These are phyloP conservation scores for Chlamydomonas urium DNA, from an alignment of 139 green algal genomes.

Conservation along the genomic window DNA sequence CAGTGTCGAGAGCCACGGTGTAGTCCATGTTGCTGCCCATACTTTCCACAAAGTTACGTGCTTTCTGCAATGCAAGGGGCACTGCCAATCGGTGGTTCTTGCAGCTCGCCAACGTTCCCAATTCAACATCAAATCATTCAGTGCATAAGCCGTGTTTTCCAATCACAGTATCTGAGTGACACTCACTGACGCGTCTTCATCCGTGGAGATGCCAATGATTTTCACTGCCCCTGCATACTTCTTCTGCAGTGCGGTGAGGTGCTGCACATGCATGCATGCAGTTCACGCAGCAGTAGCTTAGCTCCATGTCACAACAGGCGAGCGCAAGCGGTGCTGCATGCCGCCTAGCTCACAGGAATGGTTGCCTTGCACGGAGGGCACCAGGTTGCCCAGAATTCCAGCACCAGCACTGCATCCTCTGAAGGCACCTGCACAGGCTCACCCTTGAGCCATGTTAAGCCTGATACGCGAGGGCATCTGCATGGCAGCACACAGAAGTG, in stretches of 20 bases:
- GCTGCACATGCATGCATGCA: conserved; percentile 14
- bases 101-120: too few relatives aligned
- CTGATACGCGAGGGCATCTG: neutral
- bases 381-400: conserved; percentile 40
- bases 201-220: conserved; percentile 25
- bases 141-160: too few relatives aligned
- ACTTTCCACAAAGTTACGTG: neutral
- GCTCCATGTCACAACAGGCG: neutral
- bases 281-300: neutral
- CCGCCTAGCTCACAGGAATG: conserved; percentile 29
- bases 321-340: too few relatives aligned
- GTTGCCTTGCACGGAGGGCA: conserved; percentile 26
- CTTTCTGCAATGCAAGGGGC: neutral
- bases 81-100: neutral
- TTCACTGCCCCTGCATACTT: conserved; percentile 26
- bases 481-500: too few relatives aligned
- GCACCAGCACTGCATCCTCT: conserved; percentile 11
- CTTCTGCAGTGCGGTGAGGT: conserved; percentile 28
- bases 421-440: conserved; percentile 1
- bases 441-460: conserved; percentile 14
- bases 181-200: conserved; percentile 18
- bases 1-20: conserved; percentile 5
- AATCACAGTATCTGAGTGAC: too few relatives aligned
- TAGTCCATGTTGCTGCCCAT: conserved; percentile 14
- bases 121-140: too few relatives aligned